phyloP scores from a whole-genome alignment of 495 filamentous ascomycete genomes.

The Penicillium taxi region DNA sequence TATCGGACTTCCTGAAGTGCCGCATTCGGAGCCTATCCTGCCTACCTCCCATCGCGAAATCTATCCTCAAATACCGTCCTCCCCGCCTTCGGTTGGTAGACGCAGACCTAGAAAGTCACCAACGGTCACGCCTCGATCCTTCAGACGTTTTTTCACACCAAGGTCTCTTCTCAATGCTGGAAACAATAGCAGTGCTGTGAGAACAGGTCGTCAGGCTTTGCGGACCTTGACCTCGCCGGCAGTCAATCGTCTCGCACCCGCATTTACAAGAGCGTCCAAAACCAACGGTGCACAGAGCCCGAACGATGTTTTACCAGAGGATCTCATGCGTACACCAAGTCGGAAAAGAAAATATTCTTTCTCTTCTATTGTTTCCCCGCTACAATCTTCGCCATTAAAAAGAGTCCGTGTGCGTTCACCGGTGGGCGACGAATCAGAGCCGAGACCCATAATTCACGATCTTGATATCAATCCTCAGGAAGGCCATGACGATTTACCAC shows the following conservation, averaged over 20 bases:
- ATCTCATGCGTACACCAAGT: slow-evolving; percentile 29
- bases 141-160: slow-evolving; percentile 79
- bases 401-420: slow-evolving; percentile 31
- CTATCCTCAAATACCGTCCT: slow-evolving; percentile 24
- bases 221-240: slow-evolving; percentile 59
- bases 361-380: slow-evolving; percentile 42
- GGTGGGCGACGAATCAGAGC: slow-evolving; percentile 26
- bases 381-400: slow-evolving; percentile 49
- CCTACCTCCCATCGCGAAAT: slow-evolving; percentile 29
- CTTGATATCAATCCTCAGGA: slow-evolving; percentile 18
- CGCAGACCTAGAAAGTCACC: slow-evolving; percentile 42
- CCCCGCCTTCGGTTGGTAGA: slow-evolving; percentile 39
- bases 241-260: slow-evolving; percentile 49
- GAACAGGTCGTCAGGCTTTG: slow-evolving; percentile 55
- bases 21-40: slow-evolving; percentile 37
- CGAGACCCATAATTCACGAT: slow-evolving; percentile 25
- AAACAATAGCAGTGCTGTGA: slow-evolving; percentile 37
- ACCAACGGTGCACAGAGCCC: slow-evolving; percentile 21
- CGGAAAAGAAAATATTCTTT: slow-evolving; percentile 40
- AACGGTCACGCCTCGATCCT: slow-evolving; percentile 64
- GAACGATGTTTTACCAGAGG: slow-evolving; percentile 23
- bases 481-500: slow-evolving; percentile 10
- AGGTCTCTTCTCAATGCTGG: slow-evolving; percentile 37
- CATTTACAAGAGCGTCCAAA: slow-evolving; percentile 37
- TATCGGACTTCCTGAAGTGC: slow-evolving; percentile 32